Conservation (phyloP, 148 eudicot genomes). For the Cornus suecica region DNA sequence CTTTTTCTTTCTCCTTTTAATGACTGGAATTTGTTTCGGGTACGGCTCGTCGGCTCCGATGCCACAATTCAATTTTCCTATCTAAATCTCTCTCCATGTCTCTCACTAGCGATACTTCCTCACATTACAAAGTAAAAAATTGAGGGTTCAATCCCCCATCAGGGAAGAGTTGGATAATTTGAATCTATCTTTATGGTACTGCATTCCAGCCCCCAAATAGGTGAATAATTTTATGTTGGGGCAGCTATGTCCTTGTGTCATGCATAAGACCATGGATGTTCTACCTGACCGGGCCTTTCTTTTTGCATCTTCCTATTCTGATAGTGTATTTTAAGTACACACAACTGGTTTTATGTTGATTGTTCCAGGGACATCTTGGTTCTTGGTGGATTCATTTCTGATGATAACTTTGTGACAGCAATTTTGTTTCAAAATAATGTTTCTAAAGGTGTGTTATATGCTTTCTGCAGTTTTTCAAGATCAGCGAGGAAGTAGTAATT, state of each 20-base stretch:
- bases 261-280: neutral
- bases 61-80: too few relatives aligned
- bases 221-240: neutral
- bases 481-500: slow-evolving; percentile 84
- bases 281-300: neutral
- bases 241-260: neutral
- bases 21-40: neutral
- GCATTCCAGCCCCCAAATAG: too few relatives aligned
- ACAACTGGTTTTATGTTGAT: too few relatives aligned
- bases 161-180: too few relatives aligned
- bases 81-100: too few relatives aligned
- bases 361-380: neutral
- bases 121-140: too few relatives aligned
- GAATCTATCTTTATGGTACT: neutral
- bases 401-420: neutral
- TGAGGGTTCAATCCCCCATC: too few relatives aligned
- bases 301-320: slow-evolving; percentile 1
- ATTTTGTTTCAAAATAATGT: neutral
- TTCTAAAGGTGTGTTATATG: neutral
- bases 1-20: neutral
- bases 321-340: neutral
- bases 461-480: slow-evolving; percentile 73
- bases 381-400: too few relatives aligned
- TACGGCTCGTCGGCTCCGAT: neutral
- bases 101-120: too few relatives aligned